Percentiles rank a stretch among this genome's conserved stretches.
These are phyloP conservation scores for Apiotrichum montevideense DNA, from an alignment of 1,284 basidiomycete species.

Conservation along the genomic window DNA sequence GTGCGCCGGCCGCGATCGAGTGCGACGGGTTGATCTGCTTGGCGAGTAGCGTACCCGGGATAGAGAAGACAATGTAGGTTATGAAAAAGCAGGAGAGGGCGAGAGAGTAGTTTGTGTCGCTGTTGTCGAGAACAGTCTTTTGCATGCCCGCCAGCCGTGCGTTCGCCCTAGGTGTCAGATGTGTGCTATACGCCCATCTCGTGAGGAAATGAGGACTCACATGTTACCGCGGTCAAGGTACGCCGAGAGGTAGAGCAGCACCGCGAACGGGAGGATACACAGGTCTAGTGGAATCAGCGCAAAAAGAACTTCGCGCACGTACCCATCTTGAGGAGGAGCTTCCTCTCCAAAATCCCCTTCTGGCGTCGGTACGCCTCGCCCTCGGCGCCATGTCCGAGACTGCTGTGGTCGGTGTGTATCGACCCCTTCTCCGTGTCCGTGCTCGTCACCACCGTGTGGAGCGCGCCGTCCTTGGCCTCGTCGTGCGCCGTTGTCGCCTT, in stretches of 20 bases:
- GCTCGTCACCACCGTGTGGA: no score
- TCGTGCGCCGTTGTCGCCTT: no score
- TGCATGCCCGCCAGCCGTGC: constrained; percentile 44
- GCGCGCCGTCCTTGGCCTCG: no score
- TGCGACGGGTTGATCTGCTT: constrained; percentile 42
- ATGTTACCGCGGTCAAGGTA: constrained; percentile 48
- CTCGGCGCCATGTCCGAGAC: no score
- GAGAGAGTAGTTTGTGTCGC: constrained; percentile 44
- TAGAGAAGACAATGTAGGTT: constrained; percentile 44
- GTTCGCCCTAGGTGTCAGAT: constrained; percentile 26
- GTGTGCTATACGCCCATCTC: neutral
- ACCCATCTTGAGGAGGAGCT: no score
- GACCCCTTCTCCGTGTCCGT: no score
- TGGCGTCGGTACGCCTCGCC: no score
- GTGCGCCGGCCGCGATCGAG: constrained; percentile 44
- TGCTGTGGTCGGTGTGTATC: no score
- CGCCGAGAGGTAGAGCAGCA: constrained; percentile 47
- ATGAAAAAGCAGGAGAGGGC: constrained; percentile 46
- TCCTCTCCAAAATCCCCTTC: no score
- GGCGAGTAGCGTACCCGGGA: constrained; percentile 39
- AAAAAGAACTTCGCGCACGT: no score
- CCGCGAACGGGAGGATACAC: constrained; percentile 41
- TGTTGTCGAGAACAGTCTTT: constrained; percentile 30
- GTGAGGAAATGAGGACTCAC: constrained; percentile 13
- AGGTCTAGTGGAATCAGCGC: no score